Base-by-base conservation (phyloP, 352 stramenopile species). In the Phytopythium montanum region DNA sequence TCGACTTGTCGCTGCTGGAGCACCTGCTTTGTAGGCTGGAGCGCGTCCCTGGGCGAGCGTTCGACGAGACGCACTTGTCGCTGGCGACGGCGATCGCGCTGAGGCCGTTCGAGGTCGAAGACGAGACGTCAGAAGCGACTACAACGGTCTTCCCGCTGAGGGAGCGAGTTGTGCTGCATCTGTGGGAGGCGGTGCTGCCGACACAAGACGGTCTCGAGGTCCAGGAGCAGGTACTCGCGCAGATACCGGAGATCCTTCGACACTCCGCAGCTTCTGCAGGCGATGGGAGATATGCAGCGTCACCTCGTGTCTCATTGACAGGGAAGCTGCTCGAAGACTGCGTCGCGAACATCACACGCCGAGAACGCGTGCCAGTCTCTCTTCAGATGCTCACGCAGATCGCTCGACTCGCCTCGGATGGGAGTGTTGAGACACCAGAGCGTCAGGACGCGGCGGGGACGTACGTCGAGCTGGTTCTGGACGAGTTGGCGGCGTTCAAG, bases 341-440 rank as follows among this genome's bases (percentile, higher is more conserved):
- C 41, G 36, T 78, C 49, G 45, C 56, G 3, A 79, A 74, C 21
- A 62, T 80, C 26, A 52, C 14, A 55, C 58, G 23, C 18, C 56
- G 68, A 1, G 48, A 59, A 19, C 59, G 64, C 6, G 42, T 71
- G 12, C 1, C 14, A 3, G 52, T 69, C 0, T 80, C 75, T 10
- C 46, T 84, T 1, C 76, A 78, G 25, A 44, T 79, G 7, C 56
- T 84, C 9, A 68, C 73, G 12, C 73, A 72, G 23, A 60, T 84
- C 33, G 68, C 61, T 3, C 45, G 62, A 6, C 55, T 83, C 16
- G 52, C 68, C 38, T 55, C 34, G 6, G 74, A 83, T 23, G 28
- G 63, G 25, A 51, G 48, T 16, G 62, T 68, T 29, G 8, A 26
- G 3, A 7, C 65, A 23, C 34, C 31, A 8, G 21, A 39, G n/a